Evolutionary conservation across 2,329 filamentous ascomycete genomes (phyloP).

Genomic region (Zopfia rhizophila): DNA sequence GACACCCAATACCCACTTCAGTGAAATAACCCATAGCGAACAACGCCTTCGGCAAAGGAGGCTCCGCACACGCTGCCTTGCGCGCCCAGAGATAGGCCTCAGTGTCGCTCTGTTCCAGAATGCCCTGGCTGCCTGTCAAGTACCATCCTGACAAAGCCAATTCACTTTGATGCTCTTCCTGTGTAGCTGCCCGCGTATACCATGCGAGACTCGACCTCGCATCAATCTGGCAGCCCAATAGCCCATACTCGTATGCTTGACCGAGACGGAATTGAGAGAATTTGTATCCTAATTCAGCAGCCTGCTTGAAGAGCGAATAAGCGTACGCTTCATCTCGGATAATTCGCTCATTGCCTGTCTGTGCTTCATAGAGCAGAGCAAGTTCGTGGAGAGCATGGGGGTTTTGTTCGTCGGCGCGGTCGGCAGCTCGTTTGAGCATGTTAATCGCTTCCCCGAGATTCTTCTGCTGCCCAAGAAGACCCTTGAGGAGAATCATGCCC

Average conservation of each 20-base stretch:
- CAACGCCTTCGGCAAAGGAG: slow-evolving; percentile 84
- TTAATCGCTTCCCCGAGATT: slow-evolving; percentile 87
- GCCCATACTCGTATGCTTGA: slow-evolving; percentile 87
- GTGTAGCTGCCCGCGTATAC: slow-evolving; percentile 90
- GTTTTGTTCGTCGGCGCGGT: slow-evolving; percentile 87
- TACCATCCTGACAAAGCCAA: slow-evolving; percentile 75
- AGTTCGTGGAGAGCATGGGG: slow-evolving; percentile 96
- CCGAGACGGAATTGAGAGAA: slow-evolving; percentile 93
- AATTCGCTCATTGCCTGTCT: slow-evolving; percentile 71
- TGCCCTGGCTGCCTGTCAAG: slow-evolving; percentile 86
- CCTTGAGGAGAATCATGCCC: slow-evolving; percentile 94
- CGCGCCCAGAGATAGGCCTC: slow-evolving; percentile 98
- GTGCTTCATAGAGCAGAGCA: slow-evolving; percentile 71
- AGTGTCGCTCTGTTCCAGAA: slow-evolving; percentile 90
- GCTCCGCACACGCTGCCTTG: slow-evolving; percentile 86
- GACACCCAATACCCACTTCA: slow-evolving; percentile 90
- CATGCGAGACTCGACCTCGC: slow-evolving; percentile 87
- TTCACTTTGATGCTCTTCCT: slow-evolving; percentile 94
- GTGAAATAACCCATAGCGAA: slow-evolving; percentile 99
- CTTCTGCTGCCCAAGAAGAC: slow-evolving; percentile 84
- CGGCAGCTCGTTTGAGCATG: slow-evolving; percentile 93
- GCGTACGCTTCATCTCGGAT: slow-evolving; percentile 85
- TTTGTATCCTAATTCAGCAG: slow-evolving; percentile 90
- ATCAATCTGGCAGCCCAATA: slow-evolving; percentile 84
- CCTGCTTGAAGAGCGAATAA: slow-evolving; percentile 82